Evolutionary conservation across 1,284 basidiomycete species (phyloP), one percentile per base, ranked within the genome.

Genomic region (Heliocybe sulcata): DNA sequence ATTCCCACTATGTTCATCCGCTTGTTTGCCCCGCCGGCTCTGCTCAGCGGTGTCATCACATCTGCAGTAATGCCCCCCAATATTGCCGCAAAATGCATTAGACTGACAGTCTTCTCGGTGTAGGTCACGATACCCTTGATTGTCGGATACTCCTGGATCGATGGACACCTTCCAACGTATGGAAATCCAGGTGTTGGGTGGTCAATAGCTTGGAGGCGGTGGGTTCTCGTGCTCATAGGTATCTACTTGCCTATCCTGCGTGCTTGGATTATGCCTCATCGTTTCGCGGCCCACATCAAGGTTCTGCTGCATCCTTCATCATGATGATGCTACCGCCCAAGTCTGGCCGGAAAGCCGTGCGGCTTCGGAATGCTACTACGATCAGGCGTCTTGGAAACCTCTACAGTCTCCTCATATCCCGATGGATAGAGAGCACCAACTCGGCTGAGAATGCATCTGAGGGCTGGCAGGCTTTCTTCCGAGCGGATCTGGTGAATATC

Each of bases 111-210:
- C 47, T 42, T 20, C 45, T 20, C 27, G 8, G 19, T 19, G n/a
- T 53, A 77, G 76, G 69, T 67, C 1, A 79, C 77, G 2, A 71
- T 71, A 53, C 67, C 67, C 0, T 68, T 80, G 6, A 68, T 82
- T 16, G 67, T 82, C 3, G 82, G 83, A 1, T 86, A 84, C 64
- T 80, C 77, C 0, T 85, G 82, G 82, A 71, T 83, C 25, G 82
- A 86, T 58, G 75, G 74, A 2, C 78, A 85, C 61, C 60, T 80
- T 6, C 58, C 62, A 2, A 66, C 75, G 12, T 60, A 74, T 19
- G 73, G 70, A 9, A 77, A 77, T 56, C 74, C 76, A 16, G 83
- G 82, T 19, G 65, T 74, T 6, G 83, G 83, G 1, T 81, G 77
- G 64, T 61, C 65, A 1, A 69, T 85, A 9, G 78, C 81, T 0